phyloP scores from a whole-genome alignment of 805 yeast genomes.

The Candida pseudoglaebosa region DNA sequence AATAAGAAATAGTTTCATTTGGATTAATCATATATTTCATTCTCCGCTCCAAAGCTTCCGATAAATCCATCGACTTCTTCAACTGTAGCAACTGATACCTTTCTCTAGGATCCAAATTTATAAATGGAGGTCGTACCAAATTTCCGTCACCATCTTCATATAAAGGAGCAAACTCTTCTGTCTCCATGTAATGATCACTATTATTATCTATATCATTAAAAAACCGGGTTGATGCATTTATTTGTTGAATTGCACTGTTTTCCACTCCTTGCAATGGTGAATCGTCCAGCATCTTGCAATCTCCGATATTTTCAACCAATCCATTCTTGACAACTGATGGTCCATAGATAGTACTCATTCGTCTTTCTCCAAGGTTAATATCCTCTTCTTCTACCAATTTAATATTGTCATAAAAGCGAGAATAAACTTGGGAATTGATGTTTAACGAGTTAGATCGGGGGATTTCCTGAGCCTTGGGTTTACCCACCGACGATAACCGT shows the following conservation, averaged over 20 bases:
- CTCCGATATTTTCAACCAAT: slow-evolving; percentile 3
- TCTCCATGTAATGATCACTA: slow-evolving; percentile 2
- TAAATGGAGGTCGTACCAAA: slow-evolving; percentile 41
- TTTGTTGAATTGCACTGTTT: slow-evolving; percentile 1
- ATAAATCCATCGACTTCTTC: slow-evolving; percentile 34
- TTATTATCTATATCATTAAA: slow-evolving; percentile 2
- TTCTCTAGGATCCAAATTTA: slow-evolving; percentile 41
- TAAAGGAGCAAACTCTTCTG: slow-evolving; percentile 26
- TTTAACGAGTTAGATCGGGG: slow-evolving; percentile 25
- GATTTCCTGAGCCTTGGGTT: slow-evolving; percentile 10
- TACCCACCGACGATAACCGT: slow-evolving; percentile 22
- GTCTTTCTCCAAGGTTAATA: slow-evolving; percentile 25
- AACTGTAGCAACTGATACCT: slow-evolving; percentile 38
- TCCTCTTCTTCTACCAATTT: slow-evolving; percentile 16
- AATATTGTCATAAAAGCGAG: slow-evolving; percentile 15
- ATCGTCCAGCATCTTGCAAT: slow-evolving; percentile 3
- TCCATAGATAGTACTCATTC: slow-evolving; percentile 20
- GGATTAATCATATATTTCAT: slow-evolving; percentile 41
- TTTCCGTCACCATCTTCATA: slow-evolving; percentile 37
- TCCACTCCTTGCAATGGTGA: slow-evolving; percentile 12
- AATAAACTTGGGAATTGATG: slow-evolving; percentile 16
- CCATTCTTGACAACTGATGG: slow-evolving; percentile 12
- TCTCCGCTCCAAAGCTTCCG: slow-evolving; percentile 28
- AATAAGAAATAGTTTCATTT: slow-evolving; percentile 28
- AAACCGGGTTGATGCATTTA: neutral